phyloP scores from a whole-genome alignment of 208 protist species.

The Crithidia sp. region DNA sequence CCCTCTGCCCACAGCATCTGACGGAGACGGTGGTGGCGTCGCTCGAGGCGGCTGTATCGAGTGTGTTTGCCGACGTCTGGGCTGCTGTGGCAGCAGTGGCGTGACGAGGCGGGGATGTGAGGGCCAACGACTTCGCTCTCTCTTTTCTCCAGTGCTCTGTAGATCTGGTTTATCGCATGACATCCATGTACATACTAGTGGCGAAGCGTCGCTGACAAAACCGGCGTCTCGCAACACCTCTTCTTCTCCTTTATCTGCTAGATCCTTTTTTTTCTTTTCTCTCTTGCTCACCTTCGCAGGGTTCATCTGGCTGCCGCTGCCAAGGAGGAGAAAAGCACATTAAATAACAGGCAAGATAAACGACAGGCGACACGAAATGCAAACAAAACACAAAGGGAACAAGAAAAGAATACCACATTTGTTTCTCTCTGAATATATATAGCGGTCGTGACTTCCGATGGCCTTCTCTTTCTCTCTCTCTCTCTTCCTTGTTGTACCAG shows the following conservation, averaged over 20 bases:
- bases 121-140: no score
- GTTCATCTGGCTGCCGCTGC: no score
- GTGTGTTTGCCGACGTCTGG: conserved; percentile 22
- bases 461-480: neutral
- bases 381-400: neutral
- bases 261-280: neutral
- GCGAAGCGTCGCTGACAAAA: no score
- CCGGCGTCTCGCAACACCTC: neutral
- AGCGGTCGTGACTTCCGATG: no score
- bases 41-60: conserved; percentile 7
- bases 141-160: no score
- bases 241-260: conserved; percentile 5
- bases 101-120: neutral
- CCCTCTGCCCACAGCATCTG: conserved; percentile 21
- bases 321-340: no score
- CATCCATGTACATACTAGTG: no score
- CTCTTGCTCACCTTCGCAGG: neutral
- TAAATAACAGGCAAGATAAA: no score
- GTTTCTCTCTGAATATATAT: neutral
- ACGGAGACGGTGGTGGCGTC: conserved; percentile 4
- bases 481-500: no score
- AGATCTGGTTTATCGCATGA: no score
- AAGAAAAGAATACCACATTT: neutral
- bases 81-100: neutral
- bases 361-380: neutral